Percentiles rank a stretch among this genome's conserved stretches.
These are phyloP conservation scores for Fusarium illudens DNA, from an alignment of 2,329 filamentous ascomycete species.

Conservation along the genomic window DNA sequence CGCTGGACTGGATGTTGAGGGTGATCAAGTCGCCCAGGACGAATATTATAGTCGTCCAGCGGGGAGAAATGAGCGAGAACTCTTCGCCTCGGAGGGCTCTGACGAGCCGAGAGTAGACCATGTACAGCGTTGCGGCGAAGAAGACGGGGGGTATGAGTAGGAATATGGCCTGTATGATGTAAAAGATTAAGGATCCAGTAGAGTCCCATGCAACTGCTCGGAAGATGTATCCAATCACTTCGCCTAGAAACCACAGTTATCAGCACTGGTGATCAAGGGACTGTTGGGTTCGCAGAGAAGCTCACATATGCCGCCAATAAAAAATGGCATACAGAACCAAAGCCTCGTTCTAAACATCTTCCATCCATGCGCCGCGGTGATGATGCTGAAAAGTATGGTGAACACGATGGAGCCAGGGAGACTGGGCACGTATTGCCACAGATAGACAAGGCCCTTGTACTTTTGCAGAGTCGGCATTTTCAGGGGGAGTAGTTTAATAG, in stretches of 20 bases:
- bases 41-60: conserved; percentile 22
- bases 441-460: conserved; percentile 7
- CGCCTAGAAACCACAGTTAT: neutral
- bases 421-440: conserved; percentile 51
- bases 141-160: conserved; percentile 19
- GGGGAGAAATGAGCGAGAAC: conserved; percentile 7
- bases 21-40: conserved; percentile 23
- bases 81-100: neutral
- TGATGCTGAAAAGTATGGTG: conserved; percentile 52
- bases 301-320: conserved; percentile 57
- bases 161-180: conserved; percentile 29
- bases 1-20: conserved; percentile 19
- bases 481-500: neutral
- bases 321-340: conserved; percentile 59
- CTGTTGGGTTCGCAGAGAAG: neutral
- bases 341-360: conserved; percentile 53
- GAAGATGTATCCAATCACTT: conserved; percentile 25
- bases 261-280: fast-evolving
- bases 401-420: conserved; percentile 56
- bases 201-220: conserved; percentile 15
- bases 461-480: conserved; percentile 15
- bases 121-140: conserved; percentile 31
- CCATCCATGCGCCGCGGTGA: conserved; percentile 52
- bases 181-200: conserved; percentile 11
- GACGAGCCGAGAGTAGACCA: conserved; percentile 23